phyloP scores from a whole-genome alignment of 2,329 filamentous ascomycete species.

The Fonsecaea nubica region DNA sequence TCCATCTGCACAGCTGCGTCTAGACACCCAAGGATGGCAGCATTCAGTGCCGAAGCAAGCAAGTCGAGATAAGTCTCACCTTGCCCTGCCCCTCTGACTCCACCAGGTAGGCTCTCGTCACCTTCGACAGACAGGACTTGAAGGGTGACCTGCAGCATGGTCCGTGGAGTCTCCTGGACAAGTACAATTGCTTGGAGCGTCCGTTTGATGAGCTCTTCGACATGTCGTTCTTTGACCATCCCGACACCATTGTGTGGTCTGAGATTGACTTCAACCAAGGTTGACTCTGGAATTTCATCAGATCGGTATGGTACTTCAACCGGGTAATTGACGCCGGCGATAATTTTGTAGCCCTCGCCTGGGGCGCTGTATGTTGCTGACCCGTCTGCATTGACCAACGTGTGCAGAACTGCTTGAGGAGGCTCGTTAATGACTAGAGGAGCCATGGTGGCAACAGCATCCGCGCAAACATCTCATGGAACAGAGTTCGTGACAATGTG shows the following conservation, averaged over 20 bases:
- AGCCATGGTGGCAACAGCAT: slow-evolving; percentile 20
- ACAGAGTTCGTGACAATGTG: neutral
- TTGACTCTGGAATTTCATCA: slow-evolving; percentile 91
- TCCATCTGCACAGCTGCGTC: slow-evolving; percentile 82
- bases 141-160: slow-evolving; percentile 53
- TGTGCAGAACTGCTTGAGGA: slow-evolving; percentile 34
- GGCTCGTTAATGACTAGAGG: slow-evolving; percentile 17
- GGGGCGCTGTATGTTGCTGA: slow-evolving; percentile 45
- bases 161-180: slow-evolving; percentile 52
- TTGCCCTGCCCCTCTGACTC: slow-evolving; percentile 39
- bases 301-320: slow-evolving; percentile 81
- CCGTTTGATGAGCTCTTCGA: slow-evolving; percentile 65
- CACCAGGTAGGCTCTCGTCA: slow-evolving; percentile 42
- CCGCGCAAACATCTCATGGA: neutral
- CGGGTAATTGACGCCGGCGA: slow-evolving; percentile 88
- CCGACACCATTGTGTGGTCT: slow-evolving; percentile 84
- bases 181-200: slow-evolving; percentile 50
- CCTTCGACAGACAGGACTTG: slow-evolving; percentile 46
- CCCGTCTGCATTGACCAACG: slow-evolving; percentile 35
- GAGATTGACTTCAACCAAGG: slow-evolving; percentile 86
- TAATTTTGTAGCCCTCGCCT: slow-evolving; percentile 76
- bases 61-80: slow-evolving; percentile 69
- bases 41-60: slow-evolving; percentile 82
- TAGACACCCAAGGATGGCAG: slow-evolving; percentile 76
- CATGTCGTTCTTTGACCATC: slow-evolving; percentile 81